These are phyloP conservation scores for Rhododendron griersonianum DNA, from an alignment of 148 eudicot species.

Conservation along the genomic window DNA sequence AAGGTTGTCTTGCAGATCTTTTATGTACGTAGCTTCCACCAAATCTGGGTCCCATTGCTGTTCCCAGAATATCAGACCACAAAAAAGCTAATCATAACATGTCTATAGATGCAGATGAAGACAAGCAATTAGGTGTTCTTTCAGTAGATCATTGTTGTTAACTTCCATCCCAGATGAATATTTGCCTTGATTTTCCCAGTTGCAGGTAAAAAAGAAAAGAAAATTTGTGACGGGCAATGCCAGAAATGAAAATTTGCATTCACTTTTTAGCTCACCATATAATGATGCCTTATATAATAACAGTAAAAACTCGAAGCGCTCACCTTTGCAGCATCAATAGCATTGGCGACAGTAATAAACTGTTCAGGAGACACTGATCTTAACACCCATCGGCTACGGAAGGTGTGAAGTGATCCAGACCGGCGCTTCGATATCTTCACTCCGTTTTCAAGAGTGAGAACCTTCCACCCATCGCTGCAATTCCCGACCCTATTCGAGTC, in stretches of 20 bases:
- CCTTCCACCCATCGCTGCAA: conserved; percentile 65
- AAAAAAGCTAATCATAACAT: background rate
- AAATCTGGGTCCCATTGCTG: conserved; percentile 91
- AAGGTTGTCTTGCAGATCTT: conserved; percentile 71
- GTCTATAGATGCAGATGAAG: background rate
- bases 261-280: background rate
- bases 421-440: conserved; percentile 78
- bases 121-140: background rate
- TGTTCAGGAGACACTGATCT: conserved; percentile 68
- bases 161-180: background rate
- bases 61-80: background rate
- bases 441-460: conserved; percentile 49
- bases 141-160: background rate
- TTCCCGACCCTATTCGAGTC: conserved; percentile 41
- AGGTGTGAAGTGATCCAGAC: conserved; percentile 74
- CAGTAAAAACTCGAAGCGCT: background rate
- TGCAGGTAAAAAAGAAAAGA: background rate
- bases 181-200: background rate
- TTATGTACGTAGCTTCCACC: conserved; percentile 77
- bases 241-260: background rate
- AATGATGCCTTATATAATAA: no score
- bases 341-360: conserved; percentile 80
- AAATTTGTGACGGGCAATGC: background rate
- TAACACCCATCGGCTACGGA: conserved; percentile 72
- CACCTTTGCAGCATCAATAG: conserved; percentile 95